phyloP scores from a whole-genome alignment of 768 basidiomycete species.

The Clitopilus passeckerianus region DNA sequence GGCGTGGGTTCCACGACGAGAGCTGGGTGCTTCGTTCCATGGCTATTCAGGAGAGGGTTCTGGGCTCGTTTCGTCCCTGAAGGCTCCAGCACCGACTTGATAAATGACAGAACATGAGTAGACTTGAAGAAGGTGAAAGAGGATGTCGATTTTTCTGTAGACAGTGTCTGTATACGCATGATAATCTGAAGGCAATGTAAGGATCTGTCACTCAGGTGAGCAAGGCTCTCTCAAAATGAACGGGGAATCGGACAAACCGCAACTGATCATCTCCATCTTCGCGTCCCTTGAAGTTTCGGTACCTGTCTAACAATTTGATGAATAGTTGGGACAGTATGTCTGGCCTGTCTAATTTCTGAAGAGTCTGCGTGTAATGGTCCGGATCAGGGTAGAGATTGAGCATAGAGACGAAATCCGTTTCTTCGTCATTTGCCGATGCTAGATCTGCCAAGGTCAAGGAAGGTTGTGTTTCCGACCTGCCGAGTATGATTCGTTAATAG shows the following conservation, averaged over 20 bases:
- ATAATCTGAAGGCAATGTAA: conserved; percentile 77
- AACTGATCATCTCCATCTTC: conserved; percentile 45
- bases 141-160: conserved; percentile 49
- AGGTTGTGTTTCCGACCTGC: conserved; percentile 18
- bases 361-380: conserved; percentile 54
- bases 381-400: conserved; percentile 78
- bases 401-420: conserved; percentile 42
- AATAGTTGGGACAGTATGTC: conserved; percentile 76
- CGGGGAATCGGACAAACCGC: conserved; percentile 4
- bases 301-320: conserved; percentile 65
- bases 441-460: conserved; percentile 43
- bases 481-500: too few species aligned
- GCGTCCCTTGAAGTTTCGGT: conserved; percentile 40
- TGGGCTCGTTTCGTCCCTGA: conserved; percentile 7
- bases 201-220: conserved; percentile 33
- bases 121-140: conserved; percentile 60
- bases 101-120: conserved; percentile 72
- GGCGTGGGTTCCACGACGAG: conserved; percentile 1
- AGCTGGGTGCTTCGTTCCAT: background rate
- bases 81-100: conserved; percentile 71
- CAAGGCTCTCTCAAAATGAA: background rate
- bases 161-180: conserved; percentile 71
- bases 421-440: conserved; percentile 33
- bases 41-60: background rate
- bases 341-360: conserved; percentile 59